Evolutionary conservation across 495 filamentous ascomycete genomes (phyloP).

Genomic region (Aspergillus incahuasiensis): DNA sequence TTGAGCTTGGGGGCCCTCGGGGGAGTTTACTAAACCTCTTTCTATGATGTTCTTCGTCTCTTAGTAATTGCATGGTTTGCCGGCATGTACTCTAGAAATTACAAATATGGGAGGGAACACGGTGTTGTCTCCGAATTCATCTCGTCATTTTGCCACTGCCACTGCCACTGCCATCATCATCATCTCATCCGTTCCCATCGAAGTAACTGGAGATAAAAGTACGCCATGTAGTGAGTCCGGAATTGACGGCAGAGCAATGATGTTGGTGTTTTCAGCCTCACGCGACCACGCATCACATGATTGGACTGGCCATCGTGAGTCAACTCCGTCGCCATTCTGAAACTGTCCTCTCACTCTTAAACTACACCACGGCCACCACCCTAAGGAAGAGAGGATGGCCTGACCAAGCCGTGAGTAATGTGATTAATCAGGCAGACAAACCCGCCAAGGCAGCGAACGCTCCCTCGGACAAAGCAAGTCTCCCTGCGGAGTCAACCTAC

Average conservation of each 20-base stretch:
- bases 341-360: background rate
- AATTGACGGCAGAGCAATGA: background rate
- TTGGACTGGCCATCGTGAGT: background rate
- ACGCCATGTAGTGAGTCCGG: background rate
- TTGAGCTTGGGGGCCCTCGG: conserved; percentile 36
- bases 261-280: background rate
- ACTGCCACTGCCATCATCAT: background rate
- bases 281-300: background rate
- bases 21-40: conserved; percentile 1
- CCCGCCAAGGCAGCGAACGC: too few species aligned
- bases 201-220: background rate
- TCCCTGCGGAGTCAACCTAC: background rate
- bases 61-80: background rate
- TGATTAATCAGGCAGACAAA: too few species aligned
- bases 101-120: background rate
- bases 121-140: too few species aligned
- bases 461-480: too few species aligned
- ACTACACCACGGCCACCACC: too few species aligned
- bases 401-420: too few species aligned
- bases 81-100: background rate
- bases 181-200: background rate
- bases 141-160: too few species aligned
- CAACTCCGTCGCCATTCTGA: background rate
- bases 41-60: background rate
- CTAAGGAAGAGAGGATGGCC: too few species aligned